Conservation (phyloP, 768 basidiomycete genomes). For the Steccherinum ochraceum region DNA sequence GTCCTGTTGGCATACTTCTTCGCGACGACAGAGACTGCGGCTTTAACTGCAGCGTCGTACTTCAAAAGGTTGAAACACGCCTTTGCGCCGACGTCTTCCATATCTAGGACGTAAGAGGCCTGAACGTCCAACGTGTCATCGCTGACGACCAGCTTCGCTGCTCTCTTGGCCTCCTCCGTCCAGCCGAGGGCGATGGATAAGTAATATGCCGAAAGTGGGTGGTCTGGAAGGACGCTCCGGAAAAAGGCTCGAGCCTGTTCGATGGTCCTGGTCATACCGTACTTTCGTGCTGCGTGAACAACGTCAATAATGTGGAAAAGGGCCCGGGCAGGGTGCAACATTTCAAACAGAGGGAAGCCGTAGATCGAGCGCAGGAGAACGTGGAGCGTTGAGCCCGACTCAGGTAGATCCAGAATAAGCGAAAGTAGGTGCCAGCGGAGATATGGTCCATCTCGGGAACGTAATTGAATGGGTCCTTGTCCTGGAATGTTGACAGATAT, state of each 20-base stretch:
- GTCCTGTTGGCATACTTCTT: neutral
- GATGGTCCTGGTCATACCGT: neutral
- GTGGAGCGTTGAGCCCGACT: neutral
- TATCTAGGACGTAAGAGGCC: neutral
- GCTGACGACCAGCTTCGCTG: neutral
- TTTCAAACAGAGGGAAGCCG: neutral
- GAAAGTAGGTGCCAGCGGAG: neutral
- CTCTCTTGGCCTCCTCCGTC: neutral
- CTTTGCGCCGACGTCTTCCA: neutral
- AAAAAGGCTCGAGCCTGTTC: neutral
- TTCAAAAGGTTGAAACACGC: neutral
- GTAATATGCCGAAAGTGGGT: neutral
- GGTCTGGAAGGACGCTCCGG: neutral
- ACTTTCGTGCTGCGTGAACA: neutral
- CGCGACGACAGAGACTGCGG: neutral
- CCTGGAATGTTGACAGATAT: no score
- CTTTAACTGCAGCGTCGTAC: neutral
- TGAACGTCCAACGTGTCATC: neutral
- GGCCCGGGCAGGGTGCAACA: no score
- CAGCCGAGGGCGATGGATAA: neutral
- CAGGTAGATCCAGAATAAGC: neutral
- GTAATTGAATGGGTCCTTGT: no score
- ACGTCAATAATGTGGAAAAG: no score
- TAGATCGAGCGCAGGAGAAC: neutral
- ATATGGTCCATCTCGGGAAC: slow-evolving; percentile 15